Conservation (phyloP, 2,329 filamentous ascomycete species). For the Myotisia sp. region DNA sequence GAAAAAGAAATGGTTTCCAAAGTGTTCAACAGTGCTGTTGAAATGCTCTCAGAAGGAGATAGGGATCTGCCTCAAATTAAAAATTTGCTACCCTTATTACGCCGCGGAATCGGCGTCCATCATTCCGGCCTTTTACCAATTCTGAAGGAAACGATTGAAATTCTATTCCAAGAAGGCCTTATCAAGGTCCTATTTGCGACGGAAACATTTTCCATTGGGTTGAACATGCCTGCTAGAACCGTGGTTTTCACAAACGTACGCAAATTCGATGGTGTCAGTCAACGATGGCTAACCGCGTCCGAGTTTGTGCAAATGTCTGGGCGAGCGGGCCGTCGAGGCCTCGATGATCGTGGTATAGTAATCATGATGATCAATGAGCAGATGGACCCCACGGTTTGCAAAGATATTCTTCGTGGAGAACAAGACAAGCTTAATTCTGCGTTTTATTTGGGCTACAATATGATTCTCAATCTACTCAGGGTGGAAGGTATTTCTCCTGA, state of each 20-base stretch:
- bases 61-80: constrained; percentile 76
- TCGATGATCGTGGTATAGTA: constrained; percentile 94
- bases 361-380: constrained; percentile 99
- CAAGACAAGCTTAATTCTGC: constrained; percentile 96
- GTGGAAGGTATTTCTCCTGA: constrained; percentile 99
- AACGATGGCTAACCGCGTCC: constrained; percentile 76
- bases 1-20: constrained; percentile 90
- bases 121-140: constrained; percentile 92
- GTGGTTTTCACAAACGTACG: constrained; percentile 96
- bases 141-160: constrained; percentile 96
- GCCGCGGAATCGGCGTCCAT: constrained; percentile 90
- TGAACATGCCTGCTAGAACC: constrained; percentile 99
- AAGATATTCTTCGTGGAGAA: constrained; percentile 87
- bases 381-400: constrained; percentile 87
- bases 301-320: constrained; percentile 99
- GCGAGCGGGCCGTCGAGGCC: constrained; percentile 86
- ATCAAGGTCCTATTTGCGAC: constrained; percentile 98
- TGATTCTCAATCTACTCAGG: constrained; percentile 90
- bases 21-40: constrained; percentile 86
- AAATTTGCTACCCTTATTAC: constrained; percentile 74
- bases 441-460: constrained; percentile 97
- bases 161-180: constrained; percentile 91
- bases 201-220: constrained; percentile 93
- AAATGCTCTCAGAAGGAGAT: constrained; percentile 84
- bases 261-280: constrained; percentile 76